Base-by-base conservation (phyloP, 2,329 filamentous ascomycete species). In the Fusarium sp. region DNA sequence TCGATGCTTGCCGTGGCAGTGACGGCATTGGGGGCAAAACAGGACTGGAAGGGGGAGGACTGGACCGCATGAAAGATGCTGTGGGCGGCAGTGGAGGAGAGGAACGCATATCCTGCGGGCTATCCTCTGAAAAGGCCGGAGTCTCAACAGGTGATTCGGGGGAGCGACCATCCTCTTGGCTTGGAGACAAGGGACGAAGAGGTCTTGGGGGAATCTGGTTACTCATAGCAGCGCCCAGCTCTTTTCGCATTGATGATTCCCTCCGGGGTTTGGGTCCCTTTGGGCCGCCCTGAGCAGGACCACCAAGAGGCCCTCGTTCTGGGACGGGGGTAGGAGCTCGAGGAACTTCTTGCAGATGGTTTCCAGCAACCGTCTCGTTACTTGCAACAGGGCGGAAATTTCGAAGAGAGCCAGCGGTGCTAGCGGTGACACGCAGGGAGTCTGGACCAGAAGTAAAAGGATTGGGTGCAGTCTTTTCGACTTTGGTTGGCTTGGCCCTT, bases 391-490 rank as follows among this genome's bases (percentile, higher is more conserved):
- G 95, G 46, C 94, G 89, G 79, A 97, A 92, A 50, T 91, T 91
- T 45, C 95, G 92, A 63, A 98, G 86, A 8, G 95, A 97, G 44
- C 94, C 93, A 46, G 95, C 92, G 18, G 93, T 97, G 78, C 94
- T 97, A 49, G 95, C 95, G 65, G 93, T 91, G n/a, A 97, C 94
- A 51, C 95, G 89, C 27, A 98, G 84, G 6, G 93, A 97, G 51
- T 96, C 94, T 12, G 90, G 88, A 30, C 90, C 90, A 42, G 88
- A 86, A 54, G 91, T 92, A 74, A 98, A 92, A 24, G 88, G 89
- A 67, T 86, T 88, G 72, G 89, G 91, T 53, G 90, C 90, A n/a
- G 89, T 89, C 82, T 90, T 91, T 68, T 92, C 89, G 15, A 91
- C 88, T 76, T 91, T 88, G 22, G 89, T 93, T 25, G 91, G 88